Conservation (phyloP, 176 grass and related monocot species). For the Hsuehochloa calcarea region DNA sequence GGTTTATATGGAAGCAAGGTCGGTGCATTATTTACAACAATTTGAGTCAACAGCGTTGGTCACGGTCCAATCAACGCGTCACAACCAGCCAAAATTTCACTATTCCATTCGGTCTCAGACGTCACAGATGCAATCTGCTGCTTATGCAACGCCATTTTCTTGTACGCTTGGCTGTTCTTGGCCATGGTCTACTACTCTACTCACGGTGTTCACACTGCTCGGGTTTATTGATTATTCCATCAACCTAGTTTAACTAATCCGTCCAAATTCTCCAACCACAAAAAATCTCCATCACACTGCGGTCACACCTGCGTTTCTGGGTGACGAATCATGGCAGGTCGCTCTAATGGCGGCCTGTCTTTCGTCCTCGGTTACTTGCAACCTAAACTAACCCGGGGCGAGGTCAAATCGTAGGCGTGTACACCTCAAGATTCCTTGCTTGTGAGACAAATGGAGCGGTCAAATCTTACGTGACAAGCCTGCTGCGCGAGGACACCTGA, state of each 20-base stretch:
- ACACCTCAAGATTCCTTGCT: neutral
- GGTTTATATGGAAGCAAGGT: too few species aligned
- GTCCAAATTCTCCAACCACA: neutral
- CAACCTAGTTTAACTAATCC: neutral
- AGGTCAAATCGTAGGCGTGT: too few species aligned
- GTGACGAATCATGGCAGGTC: neutral
- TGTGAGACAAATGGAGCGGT: neutral
- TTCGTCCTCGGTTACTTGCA: neutral
- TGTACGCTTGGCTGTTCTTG: neutral
- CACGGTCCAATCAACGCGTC: neutral
- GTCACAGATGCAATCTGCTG: too few species aligned
- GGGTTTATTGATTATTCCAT: neutral
- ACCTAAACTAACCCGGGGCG: neutral
- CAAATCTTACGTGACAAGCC: neutral
- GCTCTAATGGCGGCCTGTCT: constrained; percentile 18
- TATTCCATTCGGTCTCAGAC: neutral
- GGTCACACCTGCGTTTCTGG: neutral
- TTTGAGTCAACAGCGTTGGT: neutral
- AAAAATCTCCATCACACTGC: neutral
- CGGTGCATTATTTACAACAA: too few species aligned
- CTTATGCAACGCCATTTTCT: neutral
- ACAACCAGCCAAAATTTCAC: neutral
- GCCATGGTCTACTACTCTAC: neutral
- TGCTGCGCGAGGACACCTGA: neutral
- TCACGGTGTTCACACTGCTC: neutral